Base-by-base conservation (phyloP, 176 grass and related monocot genomes). In the Thalia dealbata region DNA sequence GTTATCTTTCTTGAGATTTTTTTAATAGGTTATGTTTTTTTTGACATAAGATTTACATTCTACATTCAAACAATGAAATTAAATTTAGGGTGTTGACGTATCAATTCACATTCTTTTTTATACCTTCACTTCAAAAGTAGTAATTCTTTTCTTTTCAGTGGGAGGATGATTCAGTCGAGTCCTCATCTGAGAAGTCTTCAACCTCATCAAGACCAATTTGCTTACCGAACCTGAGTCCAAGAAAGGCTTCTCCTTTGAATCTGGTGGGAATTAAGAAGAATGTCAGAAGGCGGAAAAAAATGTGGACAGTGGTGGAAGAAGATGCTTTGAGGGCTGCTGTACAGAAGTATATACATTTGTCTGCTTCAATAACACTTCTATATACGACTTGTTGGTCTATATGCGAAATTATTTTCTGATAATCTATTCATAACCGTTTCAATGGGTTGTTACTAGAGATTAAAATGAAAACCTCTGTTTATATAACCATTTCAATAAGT, bases 301-400 rank as follows among this genome's bases (percentile, higher is more conserved):
- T 26, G 70, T 84, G 82, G 82, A 84, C 44, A 23, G 18, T 52
- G 3, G 16, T 75, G 38, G 82, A 84, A 73, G 82, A 84, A 69
- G 82, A 75, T 46, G 75, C 82, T 70, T 61, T 84, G 51, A 68
- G 60, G 75, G 71, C 62, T 14, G 82, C 70, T 50, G 82, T 84
- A 15, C 25, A 58, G 35, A 73, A 62, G 82, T 84, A 84, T 84
- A 84, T 27, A 29, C 15, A 59, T 29, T 71, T 74, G 59, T 71
- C n/a, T 78, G 28, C 42, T 35, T 41, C 8, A 4, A 44, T 58
- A 61, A 45, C 45, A 21, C 52, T 21, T 75, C 41, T 25, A 43
- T 22, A 12, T 68, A 43, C 22, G 64, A 43, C 8, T 13, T 23
- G 11, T 21, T 45, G 35, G 65, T 18, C 13, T 23, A 62, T 6